Conservation (phyloP, 148 eudicot genomes). For the Mesembryanthemum crystallinum region DNA sequence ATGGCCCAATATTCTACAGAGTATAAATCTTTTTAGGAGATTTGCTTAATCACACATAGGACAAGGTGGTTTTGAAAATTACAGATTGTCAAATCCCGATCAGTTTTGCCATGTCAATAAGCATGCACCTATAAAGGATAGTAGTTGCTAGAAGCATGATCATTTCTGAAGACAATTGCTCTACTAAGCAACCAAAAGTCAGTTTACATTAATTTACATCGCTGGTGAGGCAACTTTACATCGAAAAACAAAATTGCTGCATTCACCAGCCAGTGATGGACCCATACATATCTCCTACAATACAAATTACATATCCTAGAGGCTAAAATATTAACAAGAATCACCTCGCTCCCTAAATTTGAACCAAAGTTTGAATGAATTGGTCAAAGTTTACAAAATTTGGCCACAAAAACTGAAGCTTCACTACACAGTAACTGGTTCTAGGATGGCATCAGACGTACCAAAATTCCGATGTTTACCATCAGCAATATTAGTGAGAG, state of each 20-base stretch:
- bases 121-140: no score
- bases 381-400: neutral
- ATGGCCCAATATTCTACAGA: no score
- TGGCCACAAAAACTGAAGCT: neutral
- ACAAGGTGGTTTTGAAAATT: no score
- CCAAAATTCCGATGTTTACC: slow-evolving; percentile 95
- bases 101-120: no score
- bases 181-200: neutral
- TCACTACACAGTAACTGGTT: slow-evolving; percentile 40
- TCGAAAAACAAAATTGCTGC: slow-evolving; percentile 44
- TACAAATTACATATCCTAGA: neutral
- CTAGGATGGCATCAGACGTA: slow-evolving; percentile 44
- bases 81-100: no score
- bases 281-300: neutral
- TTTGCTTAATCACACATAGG: no score
- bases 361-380: neutral
- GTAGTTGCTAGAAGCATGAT: neutral
- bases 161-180: neutral
- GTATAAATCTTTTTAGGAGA: no score
- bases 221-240: slow-evolving; percentile 23
- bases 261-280: slow-evolving; percentile 16
- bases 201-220: neutral
- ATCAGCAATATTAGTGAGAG: slow-evolving; percentile 73
- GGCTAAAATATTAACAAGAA: neutral
- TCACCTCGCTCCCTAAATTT: neutral